Evolutionary conservation across 768 basidiomycete genomes (phyloP).

Genomic region (Boletus reticulatus): DNA sequence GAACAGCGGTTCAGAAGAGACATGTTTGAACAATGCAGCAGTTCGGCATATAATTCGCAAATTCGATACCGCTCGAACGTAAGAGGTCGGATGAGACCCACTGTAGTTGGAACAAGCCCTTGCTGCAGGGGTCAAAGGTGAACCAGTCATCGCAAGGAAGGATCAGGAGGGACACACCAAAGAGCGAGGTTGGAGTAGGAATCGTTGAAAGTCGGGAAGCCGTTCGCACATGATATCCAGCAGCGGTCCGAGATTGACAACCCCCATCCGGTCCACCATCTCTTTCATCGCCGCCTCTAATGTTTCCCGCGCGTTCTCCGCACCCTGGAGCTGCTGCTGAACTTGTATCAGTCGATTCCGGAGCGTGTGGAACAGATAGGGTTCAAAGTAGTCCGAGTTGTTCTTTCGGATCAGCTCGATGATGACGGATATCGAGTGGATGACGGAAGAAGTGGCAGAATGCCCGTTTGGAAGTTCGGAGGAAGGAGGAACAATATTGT

Average conservation of each 20-base stretch:
- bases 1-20: conserved; percentile 82
- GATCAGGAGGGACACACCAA: conserved; percentile 48
- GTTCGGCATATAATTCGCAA: conserved; percentile 94
- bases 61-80: conserved; percentile 96
- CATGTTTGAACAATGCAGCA: conserved; percentile 98
- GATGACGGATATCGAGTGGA: conserved; percentile 83
- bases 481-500: conserved; percentile 5
- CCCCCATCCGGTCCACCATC: conserved; percentile 81
- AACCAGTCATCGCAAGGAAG: conserved; percentile 6
- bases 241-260: conserved; percentile 87
- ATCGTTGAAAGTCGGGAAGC: conserved; percentile 66
- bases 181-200: conserved; percentile 71
- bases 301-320: conserved; percentile 61
- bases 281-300: conserved; percentile 74
- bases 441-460: conserved; percentile 72
- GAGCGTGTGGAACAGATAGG: conserved; percentile 91
- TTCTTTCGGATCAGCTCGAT: conserved; percentile 96
- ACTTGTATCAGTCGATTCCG: conserved; percentile 87
- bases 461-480: conserved; percentile 39
- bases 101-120: conserved; percentile 67
- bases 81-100: conserved; percentile 74
- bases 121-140: conserved; percentile 40
- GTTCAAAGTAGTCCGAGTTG: conserved; percentile 98
- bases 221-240: conserved; percentile 70
- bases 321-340: conserved; percentile 63